Base-by-base conservation (phyloP, 2,329 filamentous ascomycete species). In the Teratosphaeria destructans region DNA sequence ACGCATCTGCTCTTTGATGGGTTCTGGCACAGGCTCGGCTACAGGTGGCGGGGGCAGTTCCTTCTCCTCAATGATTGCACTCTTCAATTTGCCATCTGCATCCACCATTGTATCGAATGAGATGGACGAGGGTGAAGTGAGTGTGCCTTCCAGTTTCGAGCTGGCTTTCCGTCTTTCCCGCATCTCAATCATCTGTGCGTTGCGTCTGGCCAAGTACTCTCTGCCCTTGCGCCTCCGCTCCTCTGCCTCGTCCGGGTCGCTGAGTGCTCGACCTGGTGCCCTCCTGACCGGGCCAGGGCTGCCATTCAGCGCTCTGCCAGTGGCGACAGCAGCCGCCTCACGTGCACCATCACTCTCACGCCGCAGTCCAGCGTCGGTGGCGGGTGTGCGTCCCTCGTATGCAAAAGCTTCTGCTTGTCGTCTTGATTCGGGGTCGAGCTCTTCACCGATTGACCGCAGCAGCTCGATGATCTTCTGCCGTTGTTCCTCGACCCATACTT, bases 401-500 rank as follows among this genome's bases (percentile, higher is more conserved):
- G 72, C 72, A 59, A 73, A 73, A 5, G 71, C 72, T 57, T 73
- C 72, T 32, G 69, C 59, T 71, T 71, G 60, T 60, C 62, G 70
- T 62, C 65, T 65, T 68, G 65, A 75, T 68, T 68, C 71, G 3
- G 80, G 79, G 57, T 82, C 78, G 43, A 85, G 78, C 57, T 85
- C 83, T 68, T 86, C 82, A 55, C 82, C 82, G 11, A 85, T 76
- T 43, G 77, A 79, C 66, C 85, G 79, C 35, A 86, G 71, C 14
- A 83, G 79, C 60, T 83, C 71, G 23, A 82, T 82, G 62, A 86
- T 79, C 71, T 83, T 85, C 59, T 82, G 81, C 54, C 84, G 81
- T 59, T 82, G 83, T 59, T 81, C 78, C 59, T 83, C 78, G 57
- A 86, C 73, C 84, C 84, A 86, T 78, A 79, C 76, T 70, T 82